Base-by-base conservation (phyloP, 345 rosid genomes). In the Combretum micranthum region DNA sequence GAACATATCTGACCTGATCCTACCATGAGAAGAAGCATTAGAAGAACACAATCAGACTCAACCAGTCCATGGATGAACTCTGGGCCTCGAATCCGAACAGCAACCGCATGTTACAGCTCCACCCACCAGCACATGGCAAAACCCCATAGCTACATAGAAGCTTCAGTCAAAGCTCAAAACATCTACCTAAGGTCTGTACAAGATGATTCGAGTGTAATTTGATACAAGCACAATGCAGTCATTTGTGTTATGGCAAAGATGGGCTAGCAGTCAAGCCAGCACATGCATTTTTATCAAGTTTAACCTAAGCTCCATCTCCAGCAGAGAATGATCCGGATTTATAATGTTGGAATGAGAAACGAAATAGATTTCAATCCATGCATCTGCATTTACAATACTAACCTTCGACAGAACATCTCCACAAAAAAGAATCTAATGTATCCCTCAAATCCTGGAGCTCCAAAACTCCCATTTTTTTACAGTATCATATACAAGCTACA, bases 221-320 rank as follows among this genome's bases (percentile, higher is more conserved):
- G 99, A 93, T 64, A 93, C 99, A 55, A 93, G 89, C 58, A 93
- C 96, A 57, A 93, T 93, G 53, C 99, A 84, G 64, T 93, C 97
- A 77, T 87, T 79, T 46, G 97, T 93, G 72, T 68, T 77, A 52
- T 74, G 80, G 53, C 85, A 88, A 63, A 93, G 81, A 75, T 85
- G 91, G 39, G 86, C 88, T 67, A 93, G 76, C 52, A 93, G 70
- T 65, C 96, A 82, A 50, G 97, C 89, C 75, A 93, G 77, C 62
- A 93, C 92, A 74, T 83, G 97, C 99, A 93, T n/a, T 89, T 87
- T 93, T 89, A 59, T 97, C 96, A 42, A 93, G 87, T 70, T 89
- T 97, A 64, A 93, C 88, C 99, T 97, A 92, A 46, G 94, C 79
- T 61, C 97, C 99, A 73, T 81, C 80, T 66, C 94, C 97, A 52